These are phyloP conservation scores for Passiflora organensis DNA, from an alignment of 345 rosid species.

Conservation along the genomic window DNA sequence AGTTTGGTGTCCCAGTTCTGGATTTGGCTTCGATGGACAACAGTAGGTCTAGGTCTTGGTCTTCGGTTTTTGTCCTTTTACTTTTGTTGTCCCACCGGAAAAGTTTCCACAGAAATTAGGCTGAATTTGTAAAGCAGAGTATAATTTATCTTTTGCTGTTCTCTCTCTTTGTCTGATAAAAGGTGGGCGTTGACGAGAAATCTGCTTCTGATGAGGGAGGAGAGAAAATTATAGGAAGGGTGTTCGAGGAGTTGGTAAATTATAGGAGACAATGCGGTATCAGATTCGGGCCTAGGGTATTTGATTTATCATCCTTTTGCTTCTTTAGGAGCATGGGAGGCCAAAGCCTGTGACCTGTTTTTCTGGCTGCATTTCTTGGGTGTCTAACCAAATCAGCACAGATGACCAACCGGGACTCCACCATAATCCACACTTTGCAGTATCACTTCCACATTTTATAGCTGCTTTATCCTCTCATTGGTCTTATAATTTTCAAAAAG, in stretches of 20 bases:
- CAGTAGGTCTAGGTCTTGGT: slow-evolving; percentile 11
- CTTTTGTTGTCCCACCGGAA: slow-evolving; percentile 3
- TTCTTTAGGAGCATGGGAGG: slow-evolving; percentile 10
- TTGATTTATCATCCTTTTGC: slow-evolving; percentile 6
- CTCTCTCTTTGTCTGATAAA: too few relatives aligned
- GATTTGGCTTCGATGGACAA: background rate
- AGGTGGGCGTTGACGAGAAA: too few relatives aligned
- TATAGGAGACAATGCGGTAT: too few relatives aligned
- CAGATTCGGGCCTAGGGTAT: too few relatives aligned
- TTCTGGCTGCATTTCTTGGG: slow-evolving; percentile 2
- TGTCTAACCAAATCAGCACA: slow-evolving; percentile 12
- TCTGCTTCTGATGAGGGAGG: too few relatives aligned
- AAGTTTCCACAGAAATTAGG: slow-evolving; percentile 5
- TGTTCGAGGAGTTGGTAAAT: too few relatives aligned
- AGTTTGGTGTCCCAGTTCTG: background rate
- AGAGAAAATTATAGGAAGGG: background rate
- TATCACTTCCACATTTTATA: slow-evolving; percentile 4
- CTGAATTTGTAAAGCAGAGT: slow-evolving; percentile 13
- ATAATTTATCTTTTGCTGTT: too few relatives aligned
- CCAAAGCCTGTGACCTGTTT: slow-evolving; percentile 12
- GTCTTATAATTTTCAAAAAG: too few relatives aligned
- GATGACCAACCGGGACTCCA: slow-evolving; percentile 9
- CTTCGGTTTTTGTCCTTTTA: slow-evolving; percentile 5
- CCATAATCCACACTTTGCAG: slow-evolving; percentile 15
- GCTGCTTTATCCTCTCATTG: background rate